Evolutionary conservation across 2,329 filamentous ascomycete species (phyloP), one percentile per base, ranked within the genome.

Genomic region (Cladosporium halotolerans): DNA sequence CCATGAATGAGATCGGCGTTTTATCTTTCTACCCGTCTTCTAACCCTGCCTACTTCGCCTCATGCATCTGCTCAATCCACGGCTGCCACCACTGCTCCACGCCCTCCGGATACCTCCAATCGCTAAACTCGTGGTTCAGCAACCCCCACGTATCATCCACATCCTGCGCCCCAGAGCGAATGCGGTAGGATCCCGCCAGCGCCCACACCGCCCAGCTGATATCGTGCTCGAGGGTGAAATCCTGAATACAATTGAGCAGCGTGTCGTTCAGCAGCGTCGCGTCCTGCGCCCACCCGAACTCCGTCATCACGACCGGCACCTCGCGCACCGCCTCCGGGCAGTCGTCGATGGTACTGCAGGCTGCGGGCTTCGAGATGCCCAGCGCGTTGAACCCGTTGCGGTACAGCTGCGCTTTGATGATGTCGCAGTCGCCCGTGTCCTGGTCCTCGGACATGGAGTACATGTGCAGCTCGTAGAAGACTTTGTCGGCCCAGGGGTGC

Each of bases 121-220:
- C 74, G 9, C 65, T 67, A 73, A 74, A 79, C 50, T 77, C 69
- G 11, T 68, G 69, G 53, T 70, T 78, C 38, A 71, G 72, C 62
- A 79, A 56, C 1, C 73, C 76, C 76, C 76, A 79, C 0, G 72
- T 75, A 61, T 79, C 76, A 4, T 64, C 61, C 6, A 77, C 62
- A 3, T 70, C 73, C 62, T 78, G 76, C 0, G 65, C 69, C 19
- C 76, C 76, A 5, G 67, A 70, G 11, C 75, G 62, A 40, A 75
- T 69, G 33, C 76, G 67, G 58, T 76, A 79, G 45, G 71, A 75
- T 1, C 76, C 76, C 1, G 76, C 76, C 42, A 78, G 62, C 45
- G 68, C 66, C 75, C 76, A 78, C 66, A 76, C 72, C 57, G 74
- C 73, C 76, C 76, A 78, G 62, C 73, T 74, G 28, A 79, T 66